These are phyloP conservation scores for Eutrema heterophyllum DNA, from an alignment of 345 rosid species.

Conservation along the genomic window DNA sequence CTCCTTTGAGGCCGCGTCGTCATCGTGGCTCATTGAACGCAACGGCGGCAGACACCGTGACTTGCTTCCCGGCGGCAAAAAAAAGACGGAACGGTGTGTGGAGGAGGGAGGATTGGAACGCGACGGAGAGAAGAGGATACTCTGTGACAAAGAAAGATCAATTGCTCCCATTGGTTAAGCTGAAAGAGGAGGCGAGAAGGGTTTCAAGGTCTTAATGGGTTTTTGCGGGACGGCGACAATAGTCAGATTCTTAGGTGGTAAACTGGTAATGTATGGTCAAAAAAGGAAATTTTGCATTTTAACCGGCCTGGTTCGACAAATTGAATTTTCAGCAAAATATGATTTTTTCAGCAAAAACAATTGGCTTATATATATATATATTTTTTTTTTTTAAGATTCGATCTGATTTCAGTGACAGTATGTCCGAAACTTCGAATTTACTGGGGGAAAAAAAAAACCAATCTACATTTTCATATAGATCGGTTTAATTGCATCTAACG, in stretches of 20 bases:
- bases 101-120: conserved; percentile 5
- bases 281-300: neutral
- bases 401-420: neutral
- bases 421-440: too few relatives aligned
- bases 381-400: neutral
- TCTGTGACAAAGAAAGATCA: conserved; percentile 27
- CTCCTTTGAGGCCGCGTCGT: conserved; percentile 51
- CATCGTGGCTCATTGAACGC: conserved; percentile 38
- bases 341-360: neutral
- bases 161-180: conserved; percentile 32
- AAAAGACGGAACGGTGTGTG: conserved; percentile 12
- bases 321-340: neutral
- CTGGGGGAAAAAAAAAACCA: neutral
- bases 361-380: neutral
- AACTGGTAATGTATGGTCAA: neutral
- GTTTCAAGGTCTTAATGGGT: neutral
- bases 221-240: conserved; percentile 22
- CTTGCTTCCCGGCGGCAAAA: conserved; percentile 20
- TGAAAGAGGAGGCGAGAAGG: neutral
- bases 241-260: neutral
- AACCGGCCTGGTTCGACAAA: conserved; percentile 14
- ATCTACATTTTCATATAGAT: neutral
- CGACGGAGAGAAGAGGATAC: conserved; percentile 20
- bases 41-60: conserved; percentile 29
- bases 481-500: neutral